Evolutionary conservation across 1,139 yeast genomes (phyloP), one percentile per base, ranked within the genome.

Genomic region (Taphrina betulina): DNA sequence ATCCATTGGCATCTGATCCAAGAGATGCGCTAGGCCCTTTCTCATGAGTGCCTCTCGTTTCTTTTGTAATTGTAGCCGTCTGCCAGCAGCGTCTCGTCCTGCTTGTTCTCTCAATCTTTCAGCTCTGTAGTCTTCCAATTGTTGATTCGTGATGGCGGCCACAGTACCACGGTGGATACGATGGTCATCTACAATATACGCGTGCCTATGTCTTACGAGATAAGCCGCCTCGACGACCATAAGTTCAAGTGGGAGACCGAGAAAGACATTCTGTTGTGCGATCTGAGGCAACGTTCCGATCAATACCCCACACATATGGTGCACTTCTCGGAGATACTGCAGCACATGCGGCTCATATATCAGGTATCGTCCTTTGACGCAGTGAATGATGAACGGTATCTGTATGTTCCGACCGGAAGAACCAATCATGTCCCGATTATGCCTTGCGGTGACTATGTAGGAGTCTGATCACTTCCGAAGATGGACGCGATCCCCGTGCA

Each of bases 251-350:
- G 98, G 98, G 2, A 90, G 72, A 0, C 96, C 95, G 53, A 87
- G 74, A 65, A 90, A 85, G 37, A 83, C 75, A 66, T 88, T 90
- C 65, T 92, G 98, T 68, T 92, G 98, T 1, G 97, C 95, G 19
- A 90, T 89, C 46, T 81, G 77, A 0, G 96, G 86, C 35, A 92
- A 71, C 0, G 95, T 84, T 0, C 98, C 98, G 1, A 80, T 72
- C 17, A 92, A 73, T 1, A 84, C 80, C 0, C 98, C 98, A 37
- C 82, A 75, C 0, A 92, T 76, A 38, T 78, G 76, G 42, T 75
- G 70, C 20, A 71, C 59, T 48, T 71, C 74, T 22, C 97, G 73
- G 28, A 89, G 72, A 14, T 60, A 60, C 62, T 75, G 75, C 53
- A 85, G 46, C 2, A 26, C 7, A 1, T 20, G 10, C 8, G 23